Percentiles rank a stretch among this genome's conserved stretches.
Conservation (phyloP, 2,329 filamentous ascomycete genomes). For the Paracamarosporium sp. region DNA sequence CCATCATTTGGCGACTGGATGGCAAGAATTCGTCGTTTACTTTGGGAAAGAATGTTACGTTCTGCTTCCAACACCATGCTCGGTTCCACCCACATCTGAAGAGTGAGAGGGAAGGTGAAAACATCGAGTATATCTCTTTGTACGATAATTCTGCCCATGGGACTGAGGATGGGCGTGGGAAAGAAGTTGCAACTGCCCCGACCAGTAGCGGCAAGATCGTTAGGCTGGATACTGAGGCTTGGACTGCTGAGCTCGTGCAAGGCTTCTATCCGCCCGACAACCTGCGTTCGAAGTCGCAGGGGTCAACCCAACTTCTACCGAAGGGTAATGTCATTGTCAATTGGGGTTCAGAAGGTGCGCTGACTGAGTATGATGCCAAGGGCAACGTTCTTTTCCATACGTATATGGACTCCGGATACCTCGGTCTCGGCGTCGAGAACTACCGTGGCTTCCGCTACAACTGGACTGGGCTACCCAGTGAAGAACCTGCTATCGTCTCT, state of each 20-base stretch:
- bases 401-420: slow-evolving; percentile 30
- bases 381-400: slow-evolving; percentile 52
- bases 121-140: slow-evolving; percentile 31
- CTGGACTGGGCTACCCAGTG: slow-evolving; percentile 31
- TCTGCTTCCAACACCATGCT: slow-evolving; percentile 58
- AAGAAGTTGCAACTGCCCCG: slow-evolving; percentile 45
- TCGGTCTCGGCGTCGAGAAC: slow-evolving; percentile 42
- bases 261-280: slow-evolving; percentile 25
- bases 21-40: slow-evolving; percentile 29
- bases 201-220: slow-evolving; percentile 30
- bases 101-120: slow-evolving; percentile 6
- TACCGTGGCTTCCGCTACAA: slow-evolving; percentile 47
- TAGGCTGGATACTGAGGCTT: slow-evolving; percentile 18
- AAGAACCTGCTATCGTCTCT: slow-evolving; percentile 26
- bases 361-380: slow-evolving; percentile 54
- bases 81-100: slow-evolving; percentile 45
- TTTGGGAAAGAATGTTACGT: slow-evolving; percentile 21
- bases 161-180: slow-evolving; percentile 47
- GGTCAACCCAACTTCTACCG: slow-evolving; percentile 50
- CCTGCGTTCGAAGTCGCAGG: slow-evolving; percentile 51
- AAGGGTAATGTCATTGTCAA: slow-evolving; percentile 57
- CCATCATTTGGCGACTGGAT: slow-evolving; percentile 44
- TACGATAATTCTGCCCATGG: slow-evolving; percentile 52
- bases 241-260: slow-evolving; percentile 24
- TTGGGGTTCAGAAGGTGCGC: slow-evolving; percentile 57